Base-by-base conservation (phyloP, 2,329 filamentous ascomycete species). In the Aspergillus sergii region DNA sequence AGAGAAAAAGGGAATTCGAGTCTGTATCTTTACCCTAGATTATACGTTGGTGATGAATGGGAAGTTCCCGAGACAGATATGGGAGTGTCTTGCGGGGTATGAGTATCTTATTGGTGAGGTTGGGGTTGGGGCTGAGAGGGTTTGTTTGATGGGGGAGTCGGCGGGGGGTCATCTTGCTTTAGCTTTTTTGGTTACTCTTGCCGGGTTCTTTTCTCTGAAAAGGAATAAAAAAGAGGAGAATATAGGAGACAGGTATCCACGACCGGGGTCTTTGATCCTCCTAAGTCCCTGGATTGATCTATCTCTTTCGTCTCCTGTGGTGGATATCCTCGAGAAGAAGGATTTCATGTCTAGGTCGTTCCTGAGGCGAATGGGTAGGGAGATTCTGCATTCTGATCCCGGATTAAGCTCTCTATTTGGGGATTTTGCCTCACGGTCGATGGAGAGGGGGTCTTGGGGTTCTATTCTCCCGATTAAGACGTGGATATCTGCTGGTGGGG, bases 1-100 rank as follows among this genome's bases (percentile, higher is more conserved):
- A 5, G 59, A 64, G n/a, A 32, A 58, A 6, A 46, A 59, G 73
- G 79, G 21, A 93, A 92, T 72, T 91, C 91, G 1, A 0, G 55
- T 50, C 5, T 90, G 91, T n/a, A 85, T 95, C 5, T 93, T 95
- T 70, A 87, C 90, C 0, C 80, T 95, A 3, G 91, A 95, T 63
- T 96, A 96, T 73, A 92, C 89, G 0, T 82, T 95, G 0, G 90
- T 93, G 0, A 91, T 91, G 1, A 89, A 93, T 65, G 84, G 85
- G 10, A 83, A 83, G 7, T 94, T 91, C 69, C 92, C 92, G 2
- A 87, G 82, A 4, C 92, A 95, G 76, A 78, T 94, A 9, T 82
- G 89, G 45, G 86, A 96, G 78, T 86, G 87, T 0, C 74, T 91
- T 3, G 82, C 85, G 41, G 91, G 88, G 0, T 95, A 94, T 76